Evolutionary conservation across 208 protist species (phyloP), one percentile per base, ranked within the genome.

Genomic region (Zelonia costaricensis): DNA sequence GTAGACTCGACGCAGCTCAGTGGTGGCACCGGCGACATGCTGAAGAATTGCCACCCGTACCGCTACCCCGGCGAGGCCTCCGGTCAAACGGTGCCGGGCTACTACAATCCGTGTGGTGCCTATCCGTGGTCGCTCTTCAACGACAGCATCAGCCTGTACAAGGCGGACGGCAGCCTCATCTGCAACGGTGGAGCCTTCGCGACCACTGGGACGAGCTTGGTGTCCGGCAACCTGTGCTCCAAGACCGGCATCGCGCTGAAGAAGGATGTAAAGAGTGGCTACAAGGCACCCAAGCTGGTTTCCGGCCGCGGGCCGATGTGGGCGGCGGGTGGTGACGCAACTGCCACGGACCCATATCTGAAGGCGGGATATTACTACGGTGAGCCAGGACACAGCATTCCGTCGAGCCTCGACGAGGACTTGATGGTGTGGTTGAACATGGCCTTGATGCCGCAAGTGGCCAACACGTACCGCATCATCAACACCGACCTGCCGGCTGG

Each of bases 361-460:
- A 73, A 67, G 31, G 70, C 70, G 2, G 92, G 92, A 23, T 97
- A 87, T 62, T 97, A 97, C 65, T 83, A 75, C 36, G 45, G 54
- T 1, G 90, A 97, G 52, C 63, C 83, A 27, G 86, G 88, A 0
- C 94, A 98, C 66, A 62, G 64, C 16, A 86, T 98, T 30, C 91
- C 94, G 5, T 56, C 66, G 0, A 58, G 62, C 6, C 80, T 67
- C 23, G 95, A 99, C 82, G 90, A 99, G 66, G 96, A 99, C 69
- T 97, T 99, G 42, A 97, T 99, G 45, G 96, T 99, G 28, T 99
- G 98, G 98, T 94, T 98, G 75, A 83, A 97, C 36, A 76, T 86
- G 15, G 95, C 97, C 2, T 96, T 85, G 15, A 81, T 99, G 15
- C 87, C 98, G 22, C 90, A 78, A 28, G 99, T 99, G 67, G 82